These are phyloP conservation scores for Westerdykella sp. DNA, from an alignment of 2,329 filamentous ascomycete genomes.

Conservation along the genomic window DNA sequence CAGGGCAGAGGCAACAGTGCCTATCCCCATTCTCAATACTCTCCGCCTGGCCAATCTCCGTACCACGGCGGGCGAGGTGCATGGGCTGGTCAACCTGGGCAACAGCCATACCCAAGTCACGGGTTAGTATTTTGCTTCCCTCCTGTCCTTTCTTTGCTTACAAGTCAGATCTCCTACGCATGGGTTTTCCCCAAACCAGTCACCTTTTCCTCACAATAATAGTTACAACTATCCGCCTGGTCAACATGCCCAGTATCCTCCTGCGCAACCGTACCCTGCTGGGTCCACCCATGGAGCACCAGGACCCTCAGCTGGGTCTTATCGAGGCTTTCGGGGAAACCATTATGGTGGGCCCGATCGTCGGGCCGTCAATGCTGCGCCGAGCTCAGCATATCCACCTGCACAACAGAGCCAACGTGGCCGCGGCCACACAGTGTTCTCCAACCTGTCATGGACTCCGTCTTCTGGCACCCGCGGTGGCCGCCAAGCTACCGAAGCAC, in stretches of 20 bases:
- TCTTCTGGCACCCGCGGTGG: slow-evolving; percentile 50
- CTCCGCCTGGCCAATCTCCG: slow-evolving; percentile 57
- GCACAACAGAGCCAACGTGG: slow-evolving; percentile 47
- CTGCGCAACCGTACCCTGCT: slow-evolving; percentile 42
- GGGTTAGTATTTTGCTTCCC: slow-evolving; percentile 39
- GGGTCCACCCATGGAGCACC: slow-evolving; percentile 46
- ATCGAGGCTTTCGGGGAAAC: slow-evolving; percentile 53
- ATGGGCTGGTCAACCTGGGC: slow-evolving; percentile 43
- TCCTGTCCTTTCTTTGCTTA: slow-evolving; percentile 10
- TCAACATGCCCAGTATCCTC: slow-evolving; percentile 44
- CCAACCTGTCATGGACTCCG: slow-evolving; percentile 67
- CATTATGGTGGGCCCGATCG: slow-evolving; percentile 47
- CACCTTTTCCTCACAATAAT: slow-evolving; percentile 46
- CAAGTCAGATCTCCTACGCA: slow-evolving; percentile 39
- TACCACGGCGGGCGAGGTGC: slow-evolving; percentile 51
- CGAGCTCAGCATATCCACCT: slow-evolving; percentile 44
- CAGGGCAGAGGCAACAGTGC: slow-evolving; percentile 32
- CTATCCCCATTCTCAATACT: slow-evolving; percentile 48
- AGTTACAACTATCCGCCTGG: slow-evolving; percentile 20
- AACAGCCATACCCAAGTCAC: slow-evolving; percentile 42
- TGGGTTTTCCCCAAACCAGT: slow-evolving; percentile 53
- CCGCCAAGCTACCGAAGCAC: slow-evolving; percentile 38
- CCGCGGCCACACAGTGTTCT: slow-evolving; percentile 49
- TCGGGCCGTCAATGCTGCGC: slow-evolving; percentile 31
- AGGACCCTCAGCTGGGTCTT: slow-evolving; percentile 46